phyloP scores from a whole-genome alignment of 2,329 filamentous ascomycete species.

The Pseudocercospora pini-densiflorae region DNA sequence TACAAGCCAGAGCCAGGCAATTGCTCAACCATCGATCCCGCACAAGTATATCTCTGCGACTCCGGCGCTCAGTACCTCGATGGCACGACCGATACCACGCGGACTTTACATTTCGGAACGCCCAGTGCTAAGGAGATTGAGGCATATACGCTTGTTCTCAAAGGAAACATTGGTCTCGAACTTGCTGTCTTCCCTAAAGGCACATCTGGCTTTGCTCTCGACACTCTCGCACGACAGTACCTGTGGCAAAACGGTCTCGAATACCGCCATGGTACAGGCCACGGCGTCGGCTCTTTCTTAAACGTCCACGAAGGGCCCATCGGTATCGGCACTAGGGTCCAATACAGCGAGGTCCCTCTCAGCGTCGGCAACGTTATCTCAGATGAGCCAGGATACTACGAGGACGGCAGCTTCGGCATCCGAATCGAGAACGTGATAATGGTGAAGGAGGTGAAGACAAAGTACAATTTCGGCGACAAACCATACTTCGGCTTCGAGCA shows the following conservation, averaged over 20 bases:
- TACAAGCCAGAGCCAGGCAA: conserved; percentile 85
- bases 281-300: conserved; percentile 91
- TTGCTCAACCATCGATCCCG: conserved; percentile 82
- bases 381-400: conserved; percentile 94
- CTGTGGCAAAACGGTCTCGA: conserved; percentile 93
- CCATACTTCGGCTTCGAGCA: conserved; percentile 95
- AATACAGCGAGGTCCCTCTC: conserved; percentile 88
- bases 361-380: conserved; percentile 94
- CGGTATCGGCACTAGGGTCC: conserved; percentile 88
- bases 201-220: conserved; percentile 89
- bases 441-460: conserved; percentile 85
- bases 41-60: conserved; percentile 90
- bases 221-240: conserved; percentile 84
- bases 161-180: conserved; percentile 90
- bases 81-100: conserved; percentile 93
- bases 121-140: conserved; percentile 84
- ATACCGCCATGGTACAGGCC: conserved; percentile 94
- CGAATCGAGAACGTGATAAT: conserved; percentile 96
- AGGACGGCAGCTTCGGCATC: conserved; percentile 92
- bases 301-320: conserved; percentile 99
- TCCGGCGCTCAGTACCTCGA: conserved; percentile 96
- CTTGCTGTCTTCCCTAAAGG: conserved; percentile 89
- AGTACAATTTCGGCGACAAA: conserved; percentile 88
- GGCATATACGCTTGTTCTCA: conserved; percentile 90
- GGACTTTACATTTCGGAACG: conserved; percentile 88